Conservation (phyloP, 164 flowering plant genomes). For the Vitis rotundifolia region DNA sequence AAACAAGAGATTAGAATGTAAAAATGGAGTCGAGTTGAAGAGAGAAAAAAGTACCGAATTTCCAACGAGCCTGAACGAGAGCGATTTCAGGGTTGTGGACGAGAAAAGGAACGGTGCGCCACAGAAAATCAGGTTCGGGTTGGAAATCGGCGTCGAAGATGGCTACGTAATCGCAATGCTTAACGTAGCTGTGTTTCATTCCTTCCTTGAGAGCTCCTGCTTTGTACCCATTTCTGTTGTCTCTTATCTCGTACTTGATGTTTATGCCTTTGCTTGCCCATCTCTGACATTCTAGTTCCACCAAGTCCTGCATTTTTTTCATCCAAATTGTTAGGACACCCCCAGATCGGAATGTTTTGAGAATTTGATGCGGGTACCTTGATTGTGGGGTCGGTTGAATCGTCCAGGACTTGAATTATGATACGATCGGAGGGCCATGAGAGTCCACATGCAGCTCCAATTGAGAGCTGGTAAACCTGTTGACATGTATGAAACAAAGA, state of each 20-base stretch:
- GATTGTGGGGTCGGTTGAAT: conserved; percentile 73
- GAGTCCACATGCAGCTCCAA: conserved; percentile 91
- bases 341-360: too few relatives aligned
- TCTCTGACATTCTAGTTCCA: conserved; percentile 73
- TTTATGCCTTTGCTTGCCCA: conserved; percentile 83
- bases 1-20: too few relatives aligned
- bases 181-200: conserved; percentile 59
- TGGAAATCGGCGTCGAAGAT: conserved; percentile 82
- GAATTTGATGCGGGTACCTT: conserved; percentile 42
- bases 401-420: conserved; percentile 85
- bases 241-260: conserved; percentile 56
- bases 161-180: conserved; percentile 59
- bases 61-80: conserved; percentile 66
- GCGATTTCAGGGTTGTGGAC: conserved; percentile 54
- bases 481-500: neutral
- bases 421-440: conserved; percentile 88
- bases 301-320: conserved; percentile 43
- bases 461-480: conserved; percentile 84
- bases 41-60: conserved; percentile 39
- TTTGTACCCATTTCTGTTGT: conserved; percentile 62
- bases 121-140: conserved; percentile 63
- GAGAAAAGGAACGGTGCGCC: conserved; percentile 61
- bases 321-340: too few relatives aligned
- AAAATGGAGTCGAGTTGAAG: too few relatives aligned
- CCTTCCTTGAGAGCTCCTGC: conserved; percentile 62